Conservation (phyloP, 345 rosid genomes). For the Firmiana major region DNA sequence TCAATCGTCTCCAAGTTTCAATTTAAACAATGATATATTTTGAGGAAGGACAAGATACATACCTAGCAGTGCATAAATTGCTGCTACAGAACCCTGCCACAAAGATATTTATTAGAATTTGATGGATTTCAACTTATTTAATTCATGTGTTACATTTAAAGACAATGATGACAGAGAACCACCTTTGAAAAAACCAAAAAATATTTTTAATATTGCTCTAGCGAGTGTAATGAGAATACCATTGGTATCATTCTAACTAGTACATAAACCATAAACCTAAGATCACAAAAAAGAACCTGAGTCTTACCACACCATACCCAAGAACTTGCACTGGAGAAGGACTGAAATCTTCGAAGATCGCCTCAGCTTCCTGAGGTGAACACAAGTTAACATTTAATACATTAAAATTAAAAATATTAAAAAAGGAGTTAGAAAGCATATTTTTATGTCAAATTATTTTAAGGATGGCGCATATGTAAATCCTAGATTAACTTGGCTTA, state of each 20-base stretch:
- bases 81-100: slow-evolving; percentile 63
- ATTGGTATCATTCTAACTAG: not conserved
- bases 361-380: slow-evolving; percentile 77
- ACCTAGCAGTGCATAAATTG: slow-evolving; percentile 58
- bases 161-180: not conserved
- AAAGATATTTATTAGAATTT: slow-evolving; percentile 10
- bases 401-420: not conserved
- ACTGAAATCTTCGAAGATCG: slow-evolving; percentile 72
- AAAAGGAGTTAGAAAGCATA: not conserved
- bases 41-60: slow-evolving; percentile 27
- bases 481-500: not conserved
- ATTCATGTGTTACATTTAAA: not conserved
- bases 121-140: not conserved
- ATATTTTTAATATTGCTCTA: not conserved
- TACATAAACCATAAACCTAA: not conserved
- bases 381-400: not conserved
- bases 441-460: not conserved
- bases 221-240: not conserved
- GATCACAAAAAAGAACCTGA: not conserved
- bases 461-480: not conserved
- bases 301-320: slow-evolving; percentile 75
- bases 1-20: not conserved
- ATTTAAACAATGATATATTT: not conserved
- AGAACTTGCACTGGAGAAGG: slow-evolving; percentile 71
- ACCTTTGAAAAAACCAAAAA: not conserved